Percentiles rank a stretch among this genome's conserved stretches.
phyloP scores from a whole-genome alignment of 2,329 filamentous ascomycete genomes.

The Ophiostoma sp. region DNA sequence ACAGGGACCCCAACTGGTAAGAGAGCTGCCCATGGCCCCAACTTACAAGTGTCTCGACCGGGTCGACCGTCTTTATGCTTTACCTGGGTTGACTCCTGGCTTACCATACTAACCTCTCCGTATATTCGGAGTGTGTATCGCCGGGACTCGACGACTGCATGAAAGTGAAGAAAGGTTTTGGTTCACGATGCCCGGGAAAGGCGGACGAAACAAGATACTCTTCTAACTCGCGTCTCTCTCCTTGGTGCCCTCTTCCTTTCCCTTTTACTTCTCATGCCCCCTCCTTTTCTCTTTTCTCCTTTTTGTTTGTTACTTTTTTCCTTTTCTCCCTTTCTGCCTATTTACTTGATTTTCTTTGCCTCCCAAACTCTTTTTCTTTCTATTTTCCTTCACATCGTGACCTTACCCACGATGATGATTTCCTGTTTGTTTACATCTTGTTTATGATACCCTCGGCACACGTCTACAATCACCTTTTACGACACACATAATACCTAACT shows the following conservation, averaged over 20 bases:
- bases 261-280: not conserved
- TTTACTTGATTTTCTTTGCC: constrained; percentile 28
- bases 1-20: not conserved
- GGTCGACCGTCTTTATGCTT: not conserved
- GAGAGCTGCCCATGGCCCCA: no score
- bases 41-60: not conserved
- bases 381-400: not conserved
- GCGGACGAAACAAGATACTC: not conserved
- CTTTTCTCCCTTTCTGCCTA: constrained; percentile 28
- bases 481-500: not conserved
- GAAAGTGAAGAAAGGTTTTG: not conserved
- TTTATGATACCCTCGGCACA: not conserved
- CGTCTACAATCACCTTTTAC: not conserved
- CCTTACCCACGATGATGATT: constrained; percentile 26
- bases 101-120: not conserved
- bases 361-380: not conserved
- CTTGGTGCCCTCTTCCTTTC: not conserved
- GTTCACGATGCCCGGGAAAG: constrained; percentile 14
- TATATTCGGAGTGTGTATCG: not conserved
- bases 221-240: not conserved
- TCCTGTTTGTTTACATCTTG: constrained; percentile 21
- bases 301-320: not conserved
- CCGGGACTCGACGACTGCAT: constrained; percentile 1
- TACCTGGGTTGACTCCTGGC: not conserved
- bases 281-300: not conserved